A percentile compares a stretch with the other conserved stretches of the same genome.
Evolutionary conservation across 306 rosid genomes (phyloP).

Genomic region (Lathyrus aphaca): DNA sequence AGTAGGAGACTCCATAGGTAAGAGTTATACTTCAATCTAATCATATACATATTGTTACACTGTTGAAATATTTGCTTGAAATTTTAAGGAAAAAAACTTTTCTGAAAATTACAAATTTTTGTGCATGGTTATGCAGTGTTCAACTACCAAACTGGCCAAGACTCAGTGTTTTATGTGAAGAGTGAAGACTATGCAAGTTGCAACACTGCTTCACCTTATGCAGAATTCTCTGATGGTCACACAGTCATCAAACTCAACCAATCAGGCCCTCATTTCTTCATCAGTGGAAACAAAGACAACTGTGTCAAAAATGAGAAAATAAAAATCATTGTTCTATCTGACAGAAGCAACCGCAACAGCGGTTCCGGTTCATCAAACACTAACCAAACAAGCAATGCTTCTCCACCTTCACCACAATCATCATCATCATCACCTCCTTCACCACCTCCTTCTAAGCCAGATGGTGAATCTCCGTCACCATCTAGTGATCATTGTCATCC

Average conservation of each 20-base stretch:
- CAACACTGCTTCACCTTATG: slow-evolving; percentile 53
- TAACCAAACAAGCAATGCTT: slow-evolving; percentile 41
- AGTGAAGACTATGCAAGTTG: slow-evolving; percentile 73
- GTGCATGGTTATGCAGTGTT: slow-evolving; percentile 57
- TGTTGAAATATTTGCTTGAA: too few species aligned
- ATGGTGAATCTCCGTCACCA: slow-evolving; percentile 46
- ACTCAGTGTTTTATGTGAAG: slow-evolving; percentile 70
- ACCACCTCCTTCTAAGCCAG: slow-evolving; percentile 35
- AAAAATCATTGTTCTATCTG: slow-evolving; percentile 63
- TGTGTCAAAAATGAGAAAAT: slow-evolving; percentile 79
- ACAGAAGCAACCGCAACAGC: slow-evolving; percentile 46
- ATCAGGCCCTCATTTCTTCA: slow-evolving; percentile 84
- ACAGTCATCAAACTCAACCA: slow-evolving; percentile 52
- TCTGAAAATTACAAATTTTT: too few species aligned
- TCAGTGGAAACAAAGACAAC: slow-evolving; percentile 81
- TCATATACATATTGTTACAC: background rate
- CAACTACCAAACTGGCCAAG: slow-evolving; percentile 73
- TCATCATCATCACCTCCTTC: slow-evolving; percentile 41
- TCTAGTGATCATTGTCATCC: slow-evolving; percentile 49
- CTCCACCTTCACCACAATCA: slow-evolving; percentile 49
- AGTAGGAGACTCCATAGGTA: slow-evolving; percentile 78
- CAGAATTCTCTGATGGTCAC: slow-evolving; percentile 68
- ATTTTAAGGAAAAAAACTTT: too few species aligned
- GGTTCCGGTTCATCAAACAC: slow-evolving; percentile 24
- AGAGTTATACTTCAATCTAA: slow-evolving; percentile 22